Percentiles rank a stretch among this genome's conserved stretches.
Evolutionary conservation across 2,329 filamentous ascomycete genomes (phyloP).

Genomic region (Aspergillus transmontanensis): DNA sequence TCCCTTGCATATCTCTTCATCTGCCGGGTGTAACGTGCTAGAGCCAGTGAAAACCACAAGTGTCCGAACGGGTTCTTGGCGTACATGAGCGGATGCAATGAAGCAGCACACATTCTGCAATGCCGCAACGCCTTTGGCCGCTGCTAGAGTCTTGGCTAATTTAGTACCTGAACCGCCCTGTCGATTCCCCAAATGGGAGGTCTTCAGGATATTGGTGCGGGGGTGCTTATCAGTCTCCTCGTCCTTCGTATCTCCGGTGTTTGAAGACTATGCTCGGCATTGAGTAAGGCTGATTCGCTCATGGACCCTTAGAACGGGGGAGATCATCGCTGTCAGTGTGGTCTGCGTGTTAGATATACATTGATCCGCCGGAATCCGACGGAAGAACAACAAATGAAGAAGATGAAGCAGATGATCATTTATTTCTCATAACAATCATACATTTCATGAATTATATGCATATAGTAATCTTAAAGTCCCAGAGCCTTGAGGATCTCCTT

Average conservation of each 20-base stretch:
- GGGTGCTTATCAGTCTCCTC: background rate
- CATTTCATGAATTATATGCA: background rate
- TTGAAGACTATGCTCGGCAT: background rate
- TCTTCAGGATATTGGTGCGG: background rate
- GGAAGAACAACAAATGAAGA: background rate
- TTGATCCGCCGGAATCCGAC: constrained; percentile 10
- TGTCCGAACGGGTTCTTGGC: background rate
- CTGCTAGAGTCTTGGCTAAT: background rate
- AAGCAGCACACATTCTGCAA: background rate
- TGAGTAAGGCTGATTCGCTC: background rate
- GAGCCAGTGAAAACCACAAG: background rate
- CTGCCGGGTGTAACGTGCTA: background rate
- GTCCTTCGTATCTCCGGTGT: background rate
- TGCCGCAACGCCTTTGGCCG: background rate
- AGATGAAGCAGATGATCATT: background rate
- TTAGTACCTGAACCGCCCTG: background rate
- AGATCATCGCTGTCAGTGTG: background rate
- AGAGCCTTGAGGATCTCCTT: constrained; percentile 45
- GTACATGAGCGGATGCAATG: background rate
- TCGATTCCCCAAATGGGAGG: background rate
- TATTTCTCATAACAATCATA: background rate
- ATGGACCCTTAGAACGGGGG: background rate
- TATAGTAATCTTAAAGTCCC: constrained; percentile 13
- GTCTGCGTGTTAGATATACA: background rate
- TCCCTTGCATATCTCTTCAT: constrained; percentile 4